Base-by-base conservation (phyloP, 208 protist species). In the Leishmania tarentolae region DNA sequence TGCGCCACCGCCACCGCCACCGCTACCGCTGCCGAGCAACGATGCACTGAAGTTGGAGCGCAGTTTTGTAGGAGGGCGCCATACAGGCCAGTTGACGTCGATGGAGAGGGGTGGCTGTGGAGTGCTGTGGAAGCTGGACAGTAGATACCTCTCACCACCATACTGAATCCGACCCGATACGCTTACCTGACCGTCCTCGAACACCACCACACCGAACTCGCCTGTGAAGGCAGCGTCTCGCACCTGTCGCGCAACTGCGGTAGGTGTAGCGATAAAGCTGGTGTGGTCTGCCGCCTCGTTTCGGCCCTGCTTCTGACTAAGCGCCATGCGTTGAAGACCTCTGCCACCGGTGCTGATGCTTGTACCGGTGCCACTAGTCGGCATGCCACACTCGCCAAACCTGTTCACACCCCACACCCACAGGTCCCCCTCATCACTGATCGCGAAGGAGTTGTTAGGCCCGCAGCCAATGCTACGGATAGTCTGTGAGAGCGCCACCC, bases 321-420 rank as follows among this genome's bases (percentile, higher is more conserved):
- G 3, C 42, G 37, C 74, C 74, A 47, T 24, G 52, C 31, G 13
- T 1, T 40, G 72, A 53, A 57, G 46, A 24, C 19, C 6, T 1
- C 40, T 52, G n/a, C 21, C 61, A 21, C 24, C 31, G 37, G 35
- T 69, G 57, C 46, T 73, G 68, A 31, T 61, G 66, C n/a, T 47
- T 31, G 40, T 44, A 50, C 31, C 42, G 42, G 11, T 35, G 21
- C 63, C n/a, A 24, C 3, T 6, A 19, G 77, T 76, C 57, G 79
- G 73, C 46, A 88, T 76, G 17, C 88, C 91, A 75, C 90, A 95
- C 73, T 96, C 88, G 31, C 86, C 70, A 46, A 89, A 79, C 44
- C 78, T 57, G 78, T 94, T 96, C 47, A 78, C 63, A 37, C 92
- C 94, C 92, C 94, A 97, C 75, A 95, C 92, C 82, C 84, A 96